Evolutionary conservation across 1,284 basidiomycete species (phyloP), one percentile per base, ranked within the genome.

Genomic region (Cryptococcus neoformans): DNA sequence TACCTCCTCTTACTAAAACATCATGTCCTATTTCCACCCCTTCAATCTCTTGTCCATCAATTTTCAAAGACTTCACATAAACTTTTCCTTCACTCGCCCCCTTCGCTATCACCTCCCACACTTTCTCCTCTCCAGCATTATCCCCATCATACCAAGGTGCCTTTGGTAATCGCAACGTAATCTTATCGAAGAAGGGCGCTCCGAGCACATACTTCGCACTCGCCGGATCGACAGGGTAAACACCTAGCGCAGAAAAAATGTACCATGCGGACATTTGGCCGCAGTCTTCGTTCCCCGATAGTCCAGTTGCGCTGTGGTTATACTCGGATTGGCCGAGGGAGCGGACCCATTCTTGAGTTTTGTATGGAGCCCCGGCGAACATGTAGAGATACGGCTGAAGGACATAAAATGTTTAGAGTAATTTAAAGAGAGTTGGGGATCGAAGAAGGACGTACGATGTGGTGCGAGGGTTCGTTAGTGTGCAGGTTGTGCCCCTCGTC

Each of bases 241-340:
- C 87, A 0, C 90, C 89, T 69, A 92, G 80, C 1, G 87, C 84
- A 46, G 84, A 85, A 76, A 90, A 92, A 10, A 90, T 80, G 69
- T 87, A 91, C 89, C 89, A 92, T 0, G 89, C 87, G 65, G 86
- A 88, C 88, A 91, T 91, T 71, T 92, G 90, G 0, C 90, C 89
- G 64, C 89, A 91, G 66, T 92, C 90, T 72, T 92, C 90, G 67
- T 92, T 92, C 4, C 66, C 73, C 7, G 62, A 68, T n/a, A 70
- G 59, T 6, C 67, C 71, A 35, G 50, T 58, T 9, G 85, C 81
- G 1, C 84, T 84, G 54, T 84, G 83, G 62, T 87, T 85, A 72
- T 89, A 91, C 69, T 89, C 81, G 1, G 70, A 73, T 48, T 72
- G 52, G 0, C 87, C 86, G 46, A 92, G 85, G 54, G 84, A 78